Evolutionary conservation across 495 filamentous ascomycete species (phyloP).

Genomic region (Penicillium pancosmium): DNA sequence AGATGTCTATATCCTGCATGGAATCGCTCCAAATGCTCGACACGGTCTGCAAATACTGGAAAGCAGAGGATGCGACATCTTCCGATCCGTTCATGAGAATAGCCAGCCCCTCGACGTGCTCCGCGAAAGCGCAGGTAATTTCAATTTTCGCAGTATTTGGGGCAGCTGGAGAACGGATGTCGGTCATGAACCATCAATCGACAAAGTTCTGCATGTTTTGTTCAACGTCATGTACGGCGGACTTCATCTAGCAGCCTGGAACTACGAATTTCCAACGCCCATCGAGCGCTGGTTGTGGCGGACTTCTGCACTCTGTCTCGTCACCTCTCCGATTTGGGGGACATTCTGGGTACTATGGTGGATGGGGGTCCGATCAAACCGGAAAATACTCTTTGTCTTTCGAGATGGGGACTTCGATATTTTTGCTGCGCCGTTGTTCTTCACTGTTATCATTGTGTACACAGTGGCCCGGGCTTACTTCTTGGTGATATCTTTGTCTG

Average conservation of each 20-base stretch:
- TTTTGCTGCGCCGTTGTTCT: neutral
- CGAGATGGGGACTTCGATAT: slow-evolving; percentile 3
- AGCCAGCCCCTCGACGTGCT: neutral
- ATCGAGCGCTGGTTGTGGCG: neutral
- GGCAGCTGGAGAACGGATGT: neutral
- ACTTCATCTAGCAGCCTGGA: neutral
- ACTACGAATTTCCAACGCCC: neutral
- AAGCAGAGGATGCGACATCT: neutral
- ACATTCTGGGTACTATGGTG: neutral
- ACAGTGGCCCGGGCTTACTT: neutral
- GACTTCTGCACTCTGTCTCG: neutral
- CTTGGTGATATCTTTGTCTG: neutral
- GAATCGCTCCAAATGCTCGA: neutral
- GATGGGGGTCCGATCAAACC: slow-evolving; percentile 1
- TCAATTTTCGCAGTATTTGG: neutral
- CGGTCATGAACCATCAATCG: neutral
- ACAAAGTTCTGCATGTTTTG: neutral
- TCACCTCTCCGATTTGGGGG: neutral
- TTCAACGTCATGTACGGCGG: neutral
- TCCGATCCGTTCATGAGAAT: neutral
- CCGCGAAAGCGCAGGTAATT: neutral
- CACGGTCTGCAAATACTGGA: neutral
- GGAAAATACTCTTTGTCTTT: neutral
- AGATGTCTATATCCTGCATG: neutral
- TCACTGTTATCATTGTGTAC: neutral